Base-by-base conservation (phyloP, 768 basidiomycete species). In the Myochromella boudieri region DNA sequence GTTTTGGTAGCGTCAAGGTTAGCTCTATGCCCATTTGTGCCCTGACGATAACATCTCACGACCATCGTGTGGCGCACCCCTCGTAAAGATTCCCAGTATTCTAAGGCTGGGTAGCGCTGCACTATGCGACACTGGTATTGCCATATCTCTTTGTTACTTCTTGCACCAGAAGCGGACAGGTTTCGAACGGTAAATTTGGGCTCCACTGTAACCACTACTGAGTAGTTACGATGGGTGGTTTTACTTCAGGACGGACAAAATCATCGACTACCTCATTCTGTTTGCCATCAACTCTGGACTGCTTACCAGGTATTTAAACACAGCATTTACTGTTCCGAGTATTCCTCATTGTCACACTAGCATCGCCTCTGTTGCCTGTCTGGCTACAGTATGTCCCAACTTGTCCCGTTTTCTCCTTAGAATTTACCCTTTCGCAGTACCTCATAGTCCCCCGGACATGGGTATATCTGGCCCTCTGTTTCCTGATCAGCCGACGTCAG, bases 391-490 rank as follows among this genome's bases (percentile, higher is more conserved):
- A 44, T 38, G 55, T 37, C 4, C 28, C 26, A 26, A 24, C 12
- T n/a, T 32, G 14, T 25, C 21, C 28, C 28, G 14, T 29, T 26
- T 21, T 15, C 18, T 15, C 20, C 27, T n/a, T n/a, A 29, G 28
- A 8, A 29, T 29, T 29, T 29, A 14, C 14, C 28, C 28, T 29
- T 34, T 6, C 5, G n/a, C 37, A 68, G 66, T 68, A 65, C 48
- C 38, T 63, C 5, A 51, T 56, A 37, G 54, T 62, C n/a, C 64
- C 63, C 3, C 55, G 47, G 20, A 64, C 60, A 18, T 68, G 66
- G 66, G 62, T 66, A 3, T 68, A 68, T 46, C 54, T 64, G 22
- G 65, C 62, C 12, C 55, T 68, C 8, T 66, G 65, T 49, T 66
- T 68, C 49, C 29, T 64, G 28, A 61, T 66, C 26, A 66, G 62